Evolutionary conservation across 2,329 filamentous ascomycete species (phyloP).

Genomic region (Magnaporthales sp.): DNA sequence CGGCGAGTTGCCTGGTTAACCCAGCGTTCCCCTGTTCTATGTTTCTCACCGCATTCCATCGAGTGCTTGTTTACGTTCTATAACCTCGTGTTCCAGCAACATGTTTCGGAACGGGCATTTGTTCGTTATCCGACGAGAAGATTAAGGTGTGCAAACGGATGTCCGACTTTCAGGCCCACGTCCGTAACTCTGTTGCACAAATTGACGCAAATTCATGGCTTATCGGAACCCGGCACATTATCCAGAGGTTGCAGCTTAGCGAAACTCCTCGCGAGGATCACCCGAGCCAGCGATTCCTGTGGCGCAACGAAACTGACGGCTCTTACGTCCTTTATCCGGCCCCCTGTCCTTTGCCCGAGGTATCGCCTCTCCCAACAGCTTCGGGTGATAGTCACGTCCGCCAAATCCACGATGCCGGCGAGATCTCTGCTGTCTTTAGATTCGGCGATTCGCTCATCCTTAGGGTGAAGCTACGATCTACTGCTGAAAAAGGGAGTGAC

Average conservation of each 20-base stretch:
- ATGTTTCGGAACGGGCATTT: too few species aligned
- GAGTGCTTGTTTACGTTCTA: too few species aligned
- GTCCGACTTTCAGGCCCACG: neutral
- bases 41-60: too few species aligned
- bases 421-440: neutral
- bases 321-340: constrained; percentile 8
- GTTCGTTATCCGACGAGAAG: too few species aligned
- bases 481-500: neutral
- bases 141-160: too few species aligned
- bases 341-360: constrained; percentile 6
- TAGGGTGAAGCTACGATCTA: neutral
- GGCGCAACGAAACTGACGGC: constrained; percentile 7
- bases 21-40: too few species aligned
- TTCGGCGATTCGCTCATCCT: neutral
- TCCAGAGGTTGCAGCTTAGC: constrained; percentile 3
- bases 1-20: too few species aligned
- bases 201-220: constrained; percentile 11
- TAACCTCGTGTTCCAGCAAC: too few species aligned
- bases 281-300: constrained; percentile 5
- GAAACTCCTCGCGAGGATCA: constrained; percentile 7
- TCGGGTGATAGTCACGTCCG: constrained; percentile 8
- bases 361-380: constrained; percentile 5
- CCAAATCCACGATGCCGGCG: constrained; percentile 2
- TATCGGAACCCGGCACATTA: constrained; percentile 8
- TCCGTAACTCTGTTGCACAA: constrained; percentile 10